Base-by-base conservation (phyloP, 129 eudicot genomes). In the Apium graveolens region DNA sequence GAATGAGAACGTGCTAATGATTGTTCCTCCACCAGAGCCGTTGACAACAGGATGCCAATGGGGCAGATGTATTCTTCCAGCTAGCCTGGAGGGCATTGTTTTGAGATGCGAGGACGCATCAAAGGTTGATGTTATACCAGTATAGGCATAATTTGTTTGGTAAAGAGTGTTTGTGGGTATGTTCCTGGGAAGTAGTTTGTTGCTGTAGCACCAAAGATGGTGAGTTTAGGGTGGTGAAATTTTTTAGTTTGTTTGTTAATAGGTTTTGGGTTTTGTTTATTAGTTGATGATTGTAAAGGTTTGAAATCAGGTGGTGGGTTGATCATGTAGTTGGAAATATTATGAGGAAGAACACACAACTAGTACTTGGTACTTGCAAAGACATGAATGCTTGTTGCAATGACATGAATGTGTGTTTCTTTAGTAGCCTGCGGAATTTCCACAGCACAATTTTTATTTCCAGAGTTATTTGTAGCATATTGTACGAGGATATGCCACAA, bases 11-110 rank as follows among this genome's bases (percentile, higher is more conserved):
- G 92, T 91, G 81, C 85, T 91, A 11, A 91, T 91, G 97, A 91
- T 91, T 17, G 97, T 91, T 1, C 89, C 97, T 39, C 90, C 94
- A 4, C 73, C 87, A 1, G 94, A 91, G 76, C 89, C 97, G 34
- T 85, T 89, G 53, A 85, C 93, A 3, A 89, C 93, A 26, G 94
- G 97, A 62, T 91, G 97, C 86, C 97, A 89, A 79, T 91, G 97
- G 97, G 69, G 83, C 11, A 87, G 81, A 75, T 87, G 89, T 71
- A 89, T 89, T 44, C 87, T 91, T 69, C 94, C 97, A 1, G 92
- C 88, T 57, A 87, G 85, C 81, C 85, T 91, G 7, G 94, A 91
- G 78, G 97, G 97, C 3, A 83, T 91, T 42, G 92, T 89, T 5
- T 78, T 91, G 92, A 87, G 94, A 84, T 91, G 92, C 68, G 97